Evolutionary conservation across 1,284 basidiomycete species (phyloP), one percentile per base, ranked within the genome.

Genomic region (Chalciporus piperatoides): DNA sequence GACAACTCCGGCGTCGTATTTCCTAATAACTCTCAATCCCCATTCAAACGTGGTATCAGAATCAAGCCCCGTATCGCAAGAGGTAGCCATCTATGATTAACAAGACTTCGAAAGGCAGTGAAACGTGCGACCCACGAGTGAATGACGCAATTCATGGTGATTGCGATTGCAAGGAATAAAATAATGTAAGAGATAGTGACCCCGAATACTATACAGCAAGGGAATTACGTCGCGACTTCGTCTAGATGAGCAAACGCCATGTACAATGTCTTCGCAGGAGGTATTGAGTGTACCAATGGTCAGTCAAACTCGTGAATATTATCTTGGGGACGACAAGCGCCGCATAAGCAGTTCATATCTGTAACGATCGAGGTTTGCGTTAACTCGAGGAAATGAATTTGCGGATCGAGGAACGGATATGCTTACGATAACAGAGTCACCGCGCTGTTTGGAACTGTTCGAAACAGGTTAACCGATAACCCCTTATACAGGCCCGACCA

Each of bases 361-460:
- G 56, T 6, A 46, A 24, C 46, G 38, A 39, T 21, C 28, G 57
- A 41, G 17, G 38, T 35, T 21, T 52, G 27, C 32, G 17, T 45
- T 36, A 51, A 15, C 25, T 27, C 24, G 33, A 24, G 35, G 33
- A 2, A 39, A 35, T 12, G 25, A 43, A 17, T 41, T 21, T 24
- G 4, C 0, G 36, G 19, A 56, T 40, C 47, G 43, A 44, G 44
- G 33, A 39, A 15, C 28, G 12, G 12, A 28, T 10, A 32, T 32
- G 86, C 92, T 71, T 73, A 96, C 90, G 93, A 92, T 65, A 97
- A 72, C 80, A 97, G 88, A 27, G 94, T 97, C 56, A 97, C 88
- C 2, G 92, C 93, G 60, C 88, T 92, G 65, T 92, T 93, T 14
- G 94, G 94, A 52, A 97, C 93, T 1, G 94, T 97, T 53, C 95